A percentile compares a stretch with the other conserved stretches of the same genome.
These are phyloP conservation scores for Neurospora hispaniola DNA, from an alignment of 495 filamentous ascomycete species.

Conservation along the genomic window DNA sequence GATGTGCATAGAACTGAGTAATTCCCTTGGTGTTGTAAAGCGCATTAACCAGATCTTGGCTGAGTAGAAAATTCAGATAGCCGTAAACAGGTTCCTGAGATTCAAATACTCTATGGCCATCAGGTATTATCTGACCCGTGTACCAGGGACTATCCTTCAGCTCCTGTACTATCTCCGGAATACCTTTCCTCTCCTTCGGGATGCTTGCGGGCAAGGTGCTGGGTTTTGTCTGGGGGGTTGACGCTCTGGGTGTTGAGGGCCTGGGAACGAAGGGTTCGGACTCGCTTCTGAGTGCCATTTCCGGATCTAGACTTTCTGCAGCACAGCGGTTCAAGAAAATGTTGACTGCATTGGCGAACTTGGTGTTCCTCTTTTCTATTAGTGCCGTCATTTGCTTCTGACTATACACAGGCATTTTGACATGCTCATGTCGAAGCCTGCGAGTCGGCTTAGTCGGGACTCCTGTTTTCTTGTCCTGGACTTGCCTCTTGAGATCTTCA, in stretches of 20 bases:
- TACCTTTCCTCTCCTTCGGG: slow-evolving; percentile 69
- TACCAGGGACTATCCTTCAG: slow-evolving; percentile 80
- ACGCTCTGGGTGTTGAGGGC: slow-evolving; percentile 15
- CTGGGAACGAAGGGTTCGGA: slow-evolving; percentile 40
- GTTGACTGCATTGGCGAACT: slow-evolving; percentile 72
- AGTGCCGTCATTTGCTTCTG: slow-evolving; percentile 83
- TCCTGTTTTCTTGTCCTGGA: slow-evolving; percentile 56
- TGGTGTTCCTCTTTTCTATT: slow-evolving; percentile 84
- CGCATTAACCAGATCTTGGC: slow-evolving; percentile 86
- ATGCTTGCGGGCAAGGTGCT: slow-evolving; percentile 53
- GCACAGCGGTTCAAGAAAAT: slow-evolving; percentile 65
- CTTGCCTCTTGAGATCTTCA: slow-evolving; percentile 77
- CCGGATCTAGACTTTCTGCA: slow-evolving; percentile 54
- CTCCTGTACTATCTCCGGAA: slow-evolving; percentile 77
- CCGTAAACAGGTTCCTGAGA: slow-evolving; percentile 75
- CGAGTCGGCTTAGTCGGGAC: slow-evolving; percentile 54
- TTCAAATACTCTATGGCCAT: slow-evolving; percentile 88
- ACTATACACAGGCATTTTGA: slow-evolving; percentile 90
- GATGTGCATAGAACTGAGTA: slow-evolving; percentile 81
- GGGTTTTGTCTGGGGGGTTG: slow-evolving; percentile 18
- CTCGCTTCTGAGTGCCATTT: slow-evolving; percentile 47
- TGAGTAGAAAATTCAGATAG: slow-evolving; percentile 75
- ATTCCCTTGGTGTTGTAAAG: slow-evolving; percentile 85
- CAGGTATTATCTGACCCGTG: slow-evolving; percentile 82
- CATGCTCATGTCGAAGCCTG: slow-evolving; percentile 59